Conservation (phyloP, 2,329 filamentous ascomycete genomes). For the Pseudonectria foliicola region DNA sequence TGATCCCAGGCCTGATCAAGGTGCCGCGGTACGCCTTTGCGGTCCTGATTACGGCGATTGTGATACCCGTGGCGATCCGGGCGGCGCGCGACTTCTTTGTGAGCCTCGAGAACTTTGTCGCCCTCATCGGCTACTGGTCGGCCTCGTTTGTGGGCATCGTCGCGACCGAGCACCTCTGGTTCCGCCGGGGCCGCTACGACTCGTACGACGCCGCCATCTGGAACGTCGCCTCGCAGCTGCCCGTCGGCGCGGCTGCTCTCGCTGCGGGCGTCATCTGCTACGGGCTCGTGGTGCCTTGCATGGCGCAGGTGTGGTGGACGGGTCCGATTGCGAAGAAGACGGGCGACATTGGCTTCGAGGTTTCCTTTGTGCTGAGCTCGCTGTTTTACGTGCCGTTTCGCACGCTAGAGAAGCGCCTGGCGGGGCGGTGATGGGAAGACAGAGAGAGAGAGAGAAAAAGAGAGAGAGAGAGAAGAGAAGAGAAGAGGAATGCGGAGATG, state of each 20-base stretch:
- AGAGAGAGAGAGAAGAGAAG: too few relatives aligned
- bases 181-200: conserved; percentile 36
- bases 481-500: too few relatives aligned
- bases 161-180: conserved; percentile 40
- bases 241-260: conserved; percentile 41
- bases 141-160: conserved; percentile 47
- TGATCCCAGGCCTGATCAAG: conserved; percentile 47
- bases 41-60: conserved; percentile 48
- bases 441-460: too few relatives aligned
- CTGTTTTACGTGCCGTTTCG: conserved; percentile 42
- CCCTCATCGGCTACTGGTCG: conserved; percentile 53
- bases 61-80: conserved; percentile 51
- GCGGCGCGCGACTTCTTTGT: conserved; percentile 51
- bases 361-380: conserved; percentile 47
- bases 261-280: conserved; percentile 38
- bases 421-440: conserved; percentile 14
- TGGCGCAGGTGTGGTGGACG: conserved; percentile 54
- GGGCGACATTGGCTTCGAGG: conserved; percentile 60
- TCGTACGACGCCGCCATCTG: conserved; percentile 41
- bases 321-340: conserved; percentile 53
- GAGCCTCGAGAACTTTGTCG: conserved; percentile 50
- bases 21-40: conserved; percentile 53
- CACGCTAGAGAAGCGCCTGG: conserved; percentile 34
- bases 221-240: conserved; percentile 38
- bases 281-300: conserved; percentile 49